Base-by-base conservation (phyloP, 768 basidiomycete species). In the Leccinum broughii region DNA sequence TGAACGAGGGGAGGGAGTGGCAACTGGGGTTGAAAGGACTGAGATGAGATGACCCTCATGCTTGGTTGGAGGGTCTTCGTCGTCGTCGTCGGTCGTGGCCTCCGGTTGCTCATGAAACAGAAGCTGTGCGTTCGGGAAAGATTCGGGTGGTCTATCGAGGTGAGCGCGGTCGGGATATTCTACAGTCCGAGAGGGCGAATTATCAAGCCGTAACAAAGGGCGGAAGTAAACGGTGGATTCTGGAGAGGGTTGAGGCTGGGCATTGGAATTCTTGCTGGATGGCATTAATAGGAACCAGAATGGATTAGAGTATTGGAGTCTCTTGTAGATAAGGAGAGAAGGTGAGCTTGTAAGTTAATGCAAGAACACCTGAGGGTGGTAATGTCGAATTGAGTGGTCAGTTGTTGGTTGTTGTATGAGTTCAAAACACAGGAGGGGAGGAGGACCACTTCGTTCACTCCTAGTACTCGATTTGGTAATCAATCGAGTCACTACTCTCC, bases 191-290 rank as follows among this genome's bases (percentile, higher is more conserved):
- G 69, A 60, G 3, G 70, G 56, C 20, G 72, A 70, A 63, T 73
- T 65, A 72, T 74, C 68, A 13, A 72, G 66, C n/a, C 68, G 72
- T 72, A 73, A 56, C 58, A 73, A 62, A 58, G 70, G 73, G 15
- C 72, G 66, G 52, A 64, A 70, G 55, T 68, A 62, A 54, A 61
- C 28, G 63, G 59, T 56, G 15, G 62, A 28, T 30, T 75, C 64
- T 34, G 57, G 62, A 54, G 64, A 46, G 48, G 64, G 48, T 61
- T 68, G 72, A 57, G 22, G 60, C 5, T 59, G 56, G 39, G 56
- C 72, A 73, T 73, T 64, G 58, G 63, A 10, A 56, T 63, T 63
- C 46, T 66, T 57, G 66, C 51, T 65, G 54, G 73, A 65, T 70
- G 63, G 63, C 72, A 73, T 73, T 74, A 73, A 75, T 64, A 64